These are phyloP conservation scores for Monilinia polystroma DNA, from an alignment of 2,329 filamentous ascomycete genomes.

Conservation along the genomic window DNA sequence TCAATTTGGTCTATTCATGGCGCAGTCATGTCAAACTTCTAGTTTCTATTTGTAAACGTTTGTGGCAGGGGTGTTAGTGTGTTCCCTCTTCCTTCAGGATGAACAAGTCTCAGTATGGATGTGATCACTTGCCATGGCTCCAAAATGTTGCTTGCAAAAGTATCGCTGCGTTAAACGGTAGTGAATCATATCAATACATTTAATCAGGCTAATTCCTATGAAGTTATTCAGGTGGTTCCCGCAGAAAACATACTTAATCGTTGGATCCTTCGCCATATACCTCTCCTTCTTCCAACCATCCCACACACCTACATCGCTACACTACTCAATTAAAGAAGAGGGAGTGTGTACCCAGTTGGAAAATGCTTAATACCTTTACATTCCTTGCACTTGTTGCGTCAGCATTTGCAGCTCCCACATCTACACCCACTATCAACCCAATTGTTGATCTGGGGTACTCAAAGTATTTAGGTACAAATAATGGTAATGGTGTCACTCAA, in stretches of 20 bases:
- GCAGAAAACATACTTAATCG: neutral
- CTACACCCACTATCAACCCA: conserved; percentile 11
- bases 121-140: neutral
- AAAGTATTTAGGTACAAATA: conserved; percentile 58
- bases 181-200: neutral
- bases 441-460: conserved; percentile 63
- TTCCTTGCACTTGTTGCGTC: conserved; percentile 3
- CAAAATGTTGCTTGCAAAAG: too few species aligned
- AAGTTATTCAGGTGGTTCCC: neutral
- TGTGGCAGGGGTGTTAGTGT: neutral
- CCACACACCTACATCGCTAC: neutral
- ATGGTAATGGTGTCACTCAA: conserved; percentile 59
- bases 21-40: neutral
- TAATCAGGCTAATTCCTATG: neutral
- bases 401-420: conserved; percentile 10
- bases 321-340: neutral
- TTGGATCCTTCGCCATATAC: neutral
- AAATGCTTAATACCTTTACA: neutral
- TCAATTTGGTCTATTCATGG: neutral
- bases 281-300: neutral
- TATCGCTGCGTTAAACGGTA: neutral
- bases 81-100: conserved; percentile 1
- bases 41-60: neutral
- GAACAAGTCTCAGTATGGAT: neutral
- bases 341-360: neutral